Evolutionary conservation across 306 rosid genomes (phyloP), one percentile per base, ranked within the genome.

Genomic region (Pyrus communis): DNA sequence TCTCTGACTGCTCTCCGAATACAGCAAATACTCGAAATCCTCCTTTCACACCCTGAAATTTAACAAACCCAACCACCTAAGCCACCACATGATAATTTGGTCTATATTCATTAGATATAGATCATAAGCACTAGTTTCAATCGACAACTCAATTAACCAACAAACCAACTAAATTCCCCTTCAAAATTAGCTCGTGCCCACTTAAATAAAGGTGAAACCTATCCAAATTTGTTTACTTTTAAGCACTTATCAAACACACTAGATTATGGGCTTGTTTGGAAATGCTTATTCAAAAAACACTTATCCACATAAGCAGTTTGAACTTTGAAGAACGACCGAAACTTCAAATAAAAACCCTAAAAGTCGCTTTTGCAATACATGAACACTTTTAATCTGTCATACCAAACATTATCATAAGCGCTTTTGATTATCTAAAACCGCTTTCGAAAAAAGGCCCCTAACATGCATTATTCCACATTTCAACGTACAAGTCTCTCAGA

Each of bases 1-100:
- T 62, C 79, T 78, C 84, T n/a, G 84, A 82, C 71, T 85, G 88
- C 69, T 85, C 99, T 49, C 89, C 94, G 23, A 86, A 87, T 45
- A 96, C 91, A 40, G 99, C 94, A 79, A 83, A 84, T 75, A 96
- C 99, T 70, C 93, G 54, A 81, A 89, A 85, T 77, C 91, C 82
- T 81, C 89, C 93, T 81, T 70, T 91, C 42, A 84, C 83, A 77
- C 87, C 88, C 99, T 96, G 93, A 82, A 87, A 87, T 76, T 75
- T 66, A 27, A 75, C 72, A 83, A 52, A 52, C 76, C 31, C 62
- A 74, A 31, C 70, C 65, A 64, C 35, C 70, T 77, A 35, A 49
- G 71, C 75, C n/a, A 61, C 21, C 74, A 13, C 42, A 21, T 21
- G 71, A 11, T 38, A 55, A 22, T 51, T 45, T 43, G 62, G 38